These are phyloP conservation scores for Cichorium intybus DNA, from an alignment of 140 eudicot species.

Conservation along the genomic window DNA sequence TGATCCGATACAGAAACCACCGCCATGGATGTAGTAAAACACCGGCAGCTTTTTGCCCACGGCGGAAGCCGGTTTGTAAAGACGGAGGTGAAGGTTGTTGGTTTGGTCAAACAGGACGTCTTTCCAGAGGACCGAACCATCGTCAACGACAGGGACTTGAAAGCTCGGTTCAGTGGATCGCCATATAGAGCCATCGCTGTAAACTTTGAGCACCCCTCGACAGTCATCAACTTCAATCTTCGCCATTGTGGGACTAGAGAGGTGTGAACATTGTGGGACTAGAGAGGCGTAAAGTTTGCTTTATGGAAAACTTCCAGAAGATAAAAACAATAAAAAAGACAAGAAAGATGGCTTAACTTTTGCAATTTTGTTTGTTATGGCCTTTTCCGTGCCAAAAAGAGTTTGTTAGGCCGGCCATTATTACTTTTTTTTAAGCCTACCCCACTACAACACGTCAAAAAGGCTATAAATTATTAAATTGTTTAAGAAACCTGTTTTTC, in stretches of 20 bases:
- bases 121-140: slow-evolving; percentile 74
- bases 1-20: slow-evolving; percentile 88
- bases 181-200: slow-evolving; percentile 65
- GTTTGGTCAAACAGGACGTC: slow-evolving; percentile 55
- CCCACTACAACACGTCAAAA: not conserved
- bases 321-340: slow-evolving; percentile 17
- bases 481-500: not conserved
- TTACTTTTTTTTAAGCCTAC: not conserved
- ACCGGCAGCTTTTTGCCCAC: slow-evolving; percentile 49
- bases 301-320: slow-evolving; percentile 9
- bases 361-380: slow-evolving; percentile 14
- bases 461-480: not conserved
- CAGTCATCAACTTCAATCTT: slow-evolving; percentile 63
- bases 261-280: not conserved
- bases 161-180: slow-evolving; percentile 72
- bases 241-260: not conserved
- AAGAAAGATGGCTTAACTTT: slow-evolving; percentile 13
- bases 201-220: slow-evolving; percentile 70
- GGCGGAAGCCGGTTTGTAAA: slow-evolving; percentile 62
- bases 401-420: slow-evolving; percentile 21
- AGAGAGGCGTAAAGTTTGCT: not conserved
- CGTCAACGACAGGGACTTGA: slow-evolving; percentile 50
- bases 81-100: slow-evolving; percentile 60
- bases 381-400: slow-evolving; percentile 1
- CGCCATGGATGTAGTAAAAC: slow-evolving; percentile 83